Evolutionary conservation across 73 alveolate species (phyloP), one percentile per base, ranked within the genome.

Genomic region (Breviolum minutum): DNA sequence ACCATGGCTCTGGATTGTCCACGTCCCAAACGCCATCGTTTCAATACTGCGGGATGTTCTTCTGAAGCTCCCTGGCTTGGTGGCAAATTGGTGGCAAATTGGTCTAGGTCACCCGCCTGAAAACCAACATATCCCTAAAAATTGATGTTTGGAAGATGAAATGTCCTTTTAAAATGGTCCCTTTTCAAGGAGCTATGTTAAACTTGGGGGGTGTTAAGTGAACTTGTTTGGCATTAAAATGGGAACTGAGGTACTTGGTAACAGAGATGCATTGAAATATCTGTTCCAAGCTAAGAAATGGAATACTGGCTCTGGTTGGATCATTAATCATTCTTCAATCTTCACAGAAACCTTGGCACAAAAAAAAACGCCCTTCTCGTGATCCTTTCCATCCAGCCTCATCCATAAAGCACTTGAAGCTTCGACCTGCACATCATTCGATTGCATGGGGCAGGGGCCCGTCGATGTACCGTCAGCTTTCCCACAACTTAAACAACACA

Each of bases 41-140:
- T 94, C 85, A 79, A 9, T 63, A 94, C 74, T 63, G 99, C 99
- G 8, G 99, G 99, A 63, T 94, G 99, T 9, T 94, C 99, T 89
- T 74, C 5, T 32, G 88, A 40, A 6, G 98, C 98, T 3, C 91
- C 98, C 98, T 91, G 81, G 54, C 54, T 40, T 3, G 54, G 54
- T 40, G 0, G 54, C 54, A 40, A 32, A 48, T 30, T 6, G 70
- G n/a, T n/a, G n/a, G n/a, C n/a, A n/a, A n/a, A n/a, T n/a, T n/a
- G n/a, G n/a, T n/a, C n/a, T n/a, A n/a, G n/a, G n/a, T n/a, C n/a
- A n/a, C n/a, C n/a, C n/a, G n/a, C n/a, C n/a, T n/a, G n/a, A n/a
- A n/a, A n/a, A n/a, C n/a, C n/a, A n/a, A n/a, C n/a, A n/a, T n/a
- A n/a, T n/a, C n/a, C n/a, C n/a, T n/a, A n/a, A n/a, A n/a, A n/a